Evolutionary conservation across 805 yeast species (phyloP).

Genomic region (Yarrowia divulgata): DNA sequence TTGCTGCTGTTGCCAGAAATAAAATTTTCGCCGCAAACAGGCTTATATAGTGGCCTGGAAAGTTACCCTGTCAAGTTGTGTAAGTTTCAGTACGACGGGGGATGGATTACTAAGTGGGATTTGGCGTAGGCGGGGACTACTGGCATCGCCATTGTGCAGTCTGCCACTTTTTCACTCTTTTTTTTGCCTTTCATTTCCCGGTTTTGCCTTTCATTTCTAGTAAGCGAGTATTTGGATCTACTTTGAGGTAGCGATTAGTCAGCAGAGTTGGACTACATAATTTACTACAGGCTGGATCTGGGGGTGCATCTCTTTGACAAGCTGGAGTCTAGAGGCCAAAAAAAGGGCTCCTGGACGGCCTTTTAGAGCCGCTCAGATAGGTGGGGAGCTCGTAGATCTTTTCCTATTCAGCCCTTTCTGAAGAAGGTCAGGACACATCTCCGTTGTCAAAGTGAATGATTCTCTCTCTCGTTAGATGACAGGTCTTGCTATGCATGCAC

Average conservation of each 20-base stretch:
- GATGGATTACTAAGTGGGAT: neutral
- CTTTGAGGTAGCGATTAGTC: too few species aligned
- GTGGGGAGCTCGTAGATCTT: too few species aligned
- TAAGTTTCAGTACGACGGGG: conserved; percentile 20
- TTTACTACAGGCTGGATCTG: too few species aligned
- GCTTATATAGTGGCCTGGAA: neutral
- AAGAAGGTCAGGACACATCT: too few species aligned
- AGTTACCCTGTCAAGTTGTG: conserved; percentile 13
- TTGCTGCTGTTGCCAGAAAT: conserved; percentile 4
- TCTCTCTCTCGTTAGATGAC: neutral
- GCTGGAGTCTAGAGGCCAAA: too few species aligned
- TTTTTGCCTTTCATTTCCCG: neutral
- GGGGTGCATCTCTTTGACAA: too few species aligned
- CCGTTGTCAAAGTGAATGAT: neutral
- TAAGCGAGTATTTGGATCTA: conserved; percentile 1
- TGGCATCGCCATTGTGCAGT: too few species aligned
- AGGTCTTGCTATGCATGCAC: neutral
- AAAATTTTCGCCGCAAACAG: neutral
- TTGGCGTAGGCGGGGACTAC: too few species aligned
- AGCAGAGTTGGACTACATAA: too few species aligned
- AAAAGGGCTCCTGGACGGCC: too few species aligned
- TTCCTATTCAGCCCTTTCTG: too few species aligned
- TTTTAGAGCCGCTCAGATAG: too few species aligned
- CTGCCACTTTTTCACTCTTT: neutral
- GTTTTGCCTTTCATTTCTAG: conserved; percentile 1